These are phyloP conservation scores for Physcomitrellopsis africana DNA, from an alignment of 225 moss, liverwort and hornwort genomes.

Conservation along the genomic window DNA sequence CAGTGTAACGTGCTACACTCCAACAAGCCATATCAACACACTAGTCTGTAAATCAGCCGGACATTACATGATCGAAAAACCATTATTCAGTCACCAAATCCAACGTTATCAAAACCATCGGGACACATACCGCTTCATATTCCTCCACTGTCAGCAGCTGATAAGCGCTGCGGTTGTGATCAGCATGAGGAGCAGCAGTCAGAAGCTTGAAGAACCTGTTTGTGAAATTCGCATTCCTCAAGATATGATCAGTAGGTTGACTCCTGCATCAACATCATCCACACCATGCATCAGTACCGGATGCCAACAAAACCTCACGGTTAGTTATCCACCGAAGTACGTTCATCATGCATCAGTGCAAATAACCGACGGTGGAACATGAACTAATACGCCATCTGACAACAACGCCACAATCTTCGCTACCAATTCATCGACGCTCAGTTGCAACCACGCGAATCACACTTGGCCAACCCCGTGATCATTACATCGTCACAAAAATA, in stretches of 20 bases:
- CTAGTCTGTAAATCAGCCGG: neutral
- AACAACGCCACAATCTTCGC: neutral
- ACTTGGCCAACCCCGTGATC: neutral
- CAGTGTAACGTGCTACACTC: too few relatives aligned
- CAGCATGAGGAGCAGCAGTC: constrained; percentile 78
- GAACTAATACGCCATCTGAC: neutral
- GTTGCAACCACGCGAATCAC: neutral
- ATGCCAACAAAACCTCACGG: neutral
- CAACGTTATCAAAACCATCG: constrained; percentile 1
- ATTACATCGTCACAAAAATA: neutral
- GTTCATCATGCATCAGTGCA: constrained; percentile 10
- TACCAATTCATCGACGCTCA: neutral
- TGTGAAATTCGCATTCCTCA: constrained; percentile 68
- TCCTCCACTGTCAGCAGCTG: constrained; percentile 73
- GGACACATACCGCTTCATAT: constrained; percentile 68
- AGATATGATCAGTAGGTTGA: constrained; percentile 75
- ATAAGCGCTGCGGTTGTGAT: constrained; percentile 55
- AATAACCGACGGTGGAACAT: neutral
- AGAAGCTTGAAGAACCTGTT: constrained; percentile 80
- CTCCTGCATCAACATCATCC: constrained; percentile 50
- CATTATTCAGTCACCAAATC: neutral
- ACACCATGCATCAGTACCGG: constrained; percentile 26
- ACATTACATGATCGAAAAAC: neutral
- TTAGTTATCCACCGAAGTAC: neutral
- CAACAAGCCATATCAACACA: neutral